Evolutionary conservation across 2,329 filamentous ascomycete genomes (phyloP).

Genomic region (Coniochaeta prunicola): DNA sequence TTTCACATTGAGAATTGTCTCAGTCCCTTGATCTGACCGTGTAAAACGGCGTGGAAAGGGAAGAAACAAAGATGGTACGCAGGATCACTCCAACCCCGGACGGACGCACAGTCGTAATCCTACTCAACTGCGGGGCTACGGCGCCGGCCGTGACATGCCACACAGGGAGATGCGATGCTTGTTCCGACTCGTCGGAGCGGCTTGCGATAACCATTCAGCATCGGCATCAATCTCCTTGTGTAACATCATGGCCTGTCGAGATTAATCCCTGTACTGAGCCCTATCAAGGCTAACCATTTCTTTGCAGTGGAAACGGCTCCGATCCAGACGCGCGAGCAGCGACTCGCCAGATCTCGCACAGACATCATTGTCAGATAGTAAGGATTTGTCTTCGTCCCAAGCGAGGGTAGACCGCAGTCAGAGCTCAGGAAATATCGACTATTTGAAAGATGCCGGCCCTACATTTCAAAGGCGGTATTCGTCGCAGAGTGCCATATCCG

Average conservation of each 20-base stretch:
- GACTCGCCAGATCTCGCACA: neutral
- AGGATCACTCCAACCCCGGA: neutral
- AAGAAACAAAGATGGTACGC: neutral
- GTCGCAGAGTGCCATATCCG: neutral
- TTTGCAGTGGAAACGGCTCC: neutral
- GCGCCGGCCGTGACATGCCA: neutral
- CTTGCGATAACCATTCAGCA: neutral
- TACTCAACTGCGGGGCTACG: neutral
- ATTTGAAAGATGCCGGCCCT: neutral
- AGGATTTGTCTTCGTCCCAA: neutral
- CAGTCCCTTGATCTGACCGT: neutral
- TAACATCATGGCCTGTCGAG: neutral
- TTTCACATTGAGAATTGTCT: neutral
- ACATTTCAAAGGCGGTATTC: neutral
- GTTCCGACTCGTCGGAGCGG: neutral
- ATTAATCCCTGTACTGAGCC: neutral
- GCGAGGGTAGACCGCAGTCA: neutral
- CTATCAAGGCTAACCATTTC: neutral
- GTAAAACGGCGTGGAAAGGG: neutral
- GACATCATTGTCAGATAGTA: neutral
- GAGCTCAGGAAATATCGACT: neutral
- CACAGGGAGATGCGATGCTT: neutral
- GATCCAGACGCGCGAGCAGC: neutral
- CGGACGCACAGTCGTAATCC: neutral
- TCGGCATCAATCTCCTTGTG: neutral